Evolutionary conservation across 768 basidiomycete genomes (phyloP).

Genomic region (Auriscalpium vulgare): DNA sequence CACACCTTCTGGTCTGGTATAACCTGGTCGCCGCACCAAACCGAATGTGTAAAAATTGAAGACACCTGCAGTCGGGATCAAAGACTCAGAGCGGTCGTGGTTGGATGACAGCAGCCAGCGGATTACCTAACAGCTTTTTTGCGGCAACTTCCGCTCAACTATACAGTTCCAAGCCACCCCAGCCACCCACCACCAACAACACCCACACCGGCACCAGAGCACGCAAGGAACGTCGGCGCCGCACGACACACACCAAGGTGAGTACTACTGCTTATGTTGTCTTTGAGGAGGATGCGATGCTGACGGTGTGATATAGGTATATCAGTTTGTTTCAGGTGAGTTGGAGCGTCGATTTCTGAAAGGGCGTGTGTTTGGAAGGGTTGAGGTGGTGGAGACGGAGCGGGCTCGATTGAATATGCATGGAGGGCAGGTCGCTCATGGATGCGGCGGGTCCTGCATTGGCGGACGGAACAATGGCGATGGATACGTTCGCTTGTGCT

Average conservation of each 20-base stretch:
- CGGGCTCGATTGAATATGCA: too few relatives aligned
- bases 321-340: not conserved
- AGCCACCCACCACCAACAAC: not conserved
- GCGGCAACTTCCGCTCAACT: conserved; percentile 5
- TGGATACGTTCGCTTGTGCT: not conserved
- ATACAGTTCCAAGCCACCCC: conserved; percentile 10
- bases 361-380: too few relatives aligned
- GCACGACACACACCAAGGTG: conserved; percentile 2
- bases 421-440: not conserved
- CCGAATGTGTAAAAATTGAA: too few relatives aligned
- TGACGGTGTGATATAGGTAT: not conserved
- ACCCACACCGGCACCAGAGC: not conserved
- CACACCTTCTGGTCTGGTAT: too few relatives aligned
- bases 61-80: too few relatives aligned
- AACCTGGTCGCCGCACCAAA: too few relatives aligned
- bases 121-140: too few relatives aligned
- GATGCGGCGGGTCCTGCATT: not conserved
- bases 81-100: too few relatives aligned
- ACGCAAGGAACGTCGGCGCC: conserved; percentile 1
- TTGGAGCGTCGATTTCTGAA: not conserved
- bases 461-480: not conserved
- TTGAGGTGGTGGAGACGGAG: too few relatives aligned
- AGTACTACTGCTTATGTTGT: not conserved
- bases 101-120: too few relatives aligned
- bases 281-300: not conserved